Evolutionary conservation across 495 filamentous ascomycete genomes (phyloP).

Genomic region (Aspergillus indologenus): DNA sequence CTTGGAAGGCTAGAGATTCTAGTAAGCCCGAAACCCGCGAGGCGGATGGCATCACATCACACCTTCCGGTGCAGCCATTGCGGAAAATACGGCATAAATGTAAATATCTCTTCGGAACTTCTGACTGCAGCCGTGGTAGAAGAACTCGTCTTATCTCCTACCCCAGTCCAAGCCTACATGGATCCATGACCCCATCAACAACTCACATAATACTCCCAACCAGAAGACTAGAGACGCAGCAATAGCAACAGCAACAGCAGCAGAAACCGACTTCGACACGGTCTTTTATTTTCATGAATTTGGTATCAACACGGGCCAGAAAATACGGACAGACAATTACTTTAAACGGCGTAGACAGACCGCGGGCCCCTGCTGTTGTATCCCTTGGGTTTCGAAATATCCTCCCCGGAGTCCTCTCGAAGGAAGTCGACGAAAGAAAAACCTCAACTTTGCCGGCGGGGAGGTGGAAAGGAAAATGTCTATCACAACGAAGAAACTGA

Average conservation of each 20-base stretch:
- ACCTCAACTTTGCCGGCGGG: slow-evolving; percentile 22
- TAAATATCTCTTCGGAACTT: no score
- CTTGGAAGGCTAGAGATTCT: no score
- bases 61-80: no score
- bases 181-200: no score
- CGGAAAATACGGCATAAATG: no score
- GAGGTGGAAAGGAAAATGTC: slow-evolving; percentile 32
- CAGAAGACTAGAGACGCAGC: neutral
- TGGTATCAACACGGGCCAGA: slow-evolving; percentile 48
- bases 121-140: no score
- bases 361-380: slow-evolving; percentile 28
- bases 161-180: no score
- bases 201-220: neutral
- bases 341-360: slow-evolving; percentile 16
- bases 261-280: slow-evolving; percentile 7
- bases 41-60: no score
- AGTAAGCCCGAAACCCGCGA: no score
- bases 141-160: no score
- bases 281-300: slow-evolving; percentile 49
- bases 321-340: slow-evolving; percentile 42
- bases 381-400: slow-evolving; percentile 21
- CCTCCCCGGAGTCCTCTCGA: slow-evolving; percentile 31
- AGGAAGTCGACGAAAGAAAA: slow-evolving; percentile 15
- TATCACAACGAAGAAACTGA: slow-evolving; percentile 29
- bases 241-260: neutral